Base-by-base conservation (phyloP, 345 rosid species). In the Linum usitatissimum region DNA sequence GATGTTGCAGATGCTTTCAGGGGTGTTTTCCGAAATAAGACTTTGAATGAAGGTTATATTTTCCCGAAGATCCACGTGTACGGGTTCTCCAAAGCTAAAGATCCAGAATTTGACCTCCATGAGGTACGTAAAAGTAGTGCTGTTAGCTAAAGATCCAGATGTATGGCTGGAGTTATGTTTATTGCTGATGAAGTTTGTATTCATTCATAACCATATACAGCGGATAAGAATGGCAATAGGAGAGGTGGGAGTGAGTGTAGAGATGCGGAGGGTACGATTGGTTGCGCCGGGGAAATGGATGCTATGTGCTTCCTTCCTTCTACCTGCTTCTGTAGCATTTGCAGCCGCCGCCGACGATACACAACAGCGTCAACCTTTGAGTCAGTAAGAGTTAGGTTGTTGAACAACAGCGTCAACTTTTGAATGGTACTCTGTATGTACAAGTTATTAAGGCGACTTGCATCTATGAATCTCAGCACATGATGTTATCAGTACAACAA, bases 271-370 rank as follows among this genome's bases (percentile, higher is more conserved):
- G 69, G 93, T 87, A 62, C 89, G 88, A 6, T 86, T 75, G 0
- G 97, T 87, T 64, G 92, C 98, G 34, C 98, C 96, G 0, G 90
- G 96, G 42, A 92, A 92, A 83, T 86, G 90, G 86, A 88, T 91
- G 98, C 55, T 91, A 18, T 79, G 91, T 74, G 96, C 95, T 13
- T 86, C 87, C 62, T 92, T 91, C 66, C 68, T 76, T 56, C 91
- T 92, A 31, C 95, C 98, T 5, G 70, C 54, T 69, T 86, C 79
- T 63, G 88, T 88, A 73, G 94, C 94, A 53, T 86, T 75, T 69
- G 78, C 84, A 9, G 28, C 21, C 18, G 18, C 23, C n/a, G n/a
- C n/a, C n/a, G n/a, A n/a, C 2, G 49, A 42, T 42, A 42, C n/a
- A n/a, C n/a, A 9, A 42, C 49, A 42, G 15, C 49, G 15, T 42